Evolutionary conservation across 140 eudicot species (phyloP).

Genomic region (Senecio squalidus): DNA sequence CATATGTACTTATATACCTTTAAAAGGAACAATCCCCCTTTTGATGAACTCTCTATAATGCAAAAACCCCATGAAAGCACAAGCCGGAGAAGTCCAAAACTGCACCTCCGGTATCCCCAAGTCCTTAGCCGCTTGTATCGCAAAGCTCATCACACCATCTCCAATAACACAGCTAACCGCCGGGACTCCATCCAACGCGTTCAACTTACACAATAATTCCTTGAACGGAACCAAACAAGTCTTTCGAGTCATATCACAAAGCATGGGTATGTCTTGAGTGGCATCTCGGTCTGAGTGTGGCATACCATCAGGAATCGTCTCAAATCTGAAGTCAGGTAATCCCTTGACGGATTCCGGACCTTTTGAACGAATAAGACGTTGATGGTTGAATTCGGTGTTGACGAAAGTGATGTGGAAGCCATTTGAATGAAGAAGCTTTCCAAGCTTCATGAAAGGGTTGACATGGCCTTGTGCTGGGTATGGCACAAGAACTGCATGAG

Average conservation of each 20-base stretch:
- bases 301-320: conserved; percentile 54
- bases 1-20: conserved; percentile 23
- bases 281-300: conserved; percentile 43
- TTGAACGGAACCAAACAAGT: conserved; percentile 47
- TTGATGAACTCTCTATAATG: conserved; percentile 43
- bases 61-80: conserved; percentile 48
- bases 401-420: conserved; percentile 60
- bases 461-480: conserved; percentile 63
- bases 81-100: conserved; percentile 61
- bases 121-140: conserved; percentile 41
- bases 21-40: conserved; percentile 54
- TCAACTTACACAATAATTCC: conserved; percentile 34
- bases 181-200: conserved; percentile 26
- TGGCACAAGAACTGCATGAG: conserved; percentile 46
- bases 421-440: conserved; percentile 50
- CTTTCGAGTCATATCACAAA: conserved; percentile 40
- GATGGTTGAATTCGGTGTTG: conserved; percentile 62
- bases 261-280: conserved; percentile 50
- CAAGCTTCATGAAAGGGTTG: conserved; percentile 52
- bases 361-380: conserved; percentile 41
- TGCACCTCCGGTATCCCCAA: conserved; percentile 52
- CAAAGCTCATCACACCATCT: conserved; percentile 62
- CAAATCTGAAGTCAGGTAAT: conserved; percentile 39
- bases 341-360: conserved; percentile 46
- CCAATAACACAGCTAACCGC: conserved; percentile 45